Base-by-base conservation (phyloP, 2,329 filamentous ascomycete species). In the Ascochyta pisi region DNA sequence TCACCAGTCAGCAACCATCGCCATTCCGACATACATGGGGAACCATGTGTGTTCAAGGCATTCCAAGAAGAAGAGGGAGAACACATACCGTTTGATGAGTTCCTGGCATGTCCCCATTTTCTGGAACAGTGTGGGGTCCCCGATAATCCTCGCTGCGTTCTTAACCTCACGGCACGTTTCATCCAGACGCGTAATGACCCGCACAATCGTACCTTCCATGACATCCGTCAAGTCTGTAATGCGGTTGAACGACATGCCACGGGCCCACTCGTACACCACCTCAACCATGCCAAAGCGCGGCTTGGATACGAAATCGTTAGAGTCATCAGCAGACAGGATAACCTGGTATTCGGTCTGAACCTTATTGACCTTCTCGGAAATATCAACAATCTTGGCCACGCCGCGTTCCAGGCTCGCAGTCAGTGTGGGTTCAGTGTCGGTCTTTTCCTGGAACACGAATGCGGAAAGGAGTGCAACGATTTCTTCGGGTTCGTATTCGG, bases 31-130 rank as follows among this genome's bases (percentile, higher is more conserved):
- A 54, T 51, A 46, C 50, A 51, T 48, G 47, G 27, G 38, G 52
- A 19, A 53, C 43, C 50, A 19, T 46, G 39, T 42, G 45, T 37
- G 23, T 44, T 4, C 3, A 22, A 35, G 12, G 12, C 29, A 52
- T 9, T 35, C 12, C 33, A 33, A 2, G 13, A 4, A 19, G 34
- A 4, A 48, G 31, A 15, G 35, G 15, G 39, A 16, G 22, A 22
- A 59, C 50, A 96, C 95, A 75, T 97, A 95, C 70, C 95, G 82
- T 83, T 96, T 96, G 74, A 99, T 99, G 84, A 97, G 85, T 82
- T 99, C 95, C 83, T 98, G 94, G 65, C 94, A 96, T 61, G 88
- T 88, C 79, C 96, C 89, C 94, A 99, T 99, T 84, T 99, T 99
- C 64, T 89, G 86, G 76, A 96, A 97, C 64, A 99, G 79, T 52